Evolutionary conservation across 805 yeast genomes (phyloP).

Genomic region (Candida methanosorbosa): DNA sequence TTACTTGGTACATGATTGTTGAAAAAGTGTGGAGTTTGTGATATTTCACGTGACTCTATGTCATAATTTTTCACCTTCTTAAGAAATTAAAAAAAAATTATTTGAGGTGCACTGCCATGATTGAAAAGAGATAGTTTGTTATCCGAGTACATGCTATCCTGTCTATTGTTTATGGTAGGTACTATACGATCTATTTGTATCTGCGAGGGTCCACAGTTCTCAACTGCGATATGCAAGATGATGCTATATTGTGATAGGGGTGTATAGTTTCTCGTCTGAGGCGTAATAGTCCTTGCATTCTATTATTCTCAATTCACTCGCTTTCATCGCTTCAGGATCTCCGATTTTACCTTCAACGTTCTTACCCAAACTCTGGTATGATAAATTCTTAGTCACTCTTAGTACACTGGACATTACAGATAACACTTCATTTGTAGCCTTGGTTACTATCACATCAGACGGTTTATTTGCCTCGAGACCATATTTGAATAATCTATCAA

Average conservation of each 20-base stretch:
- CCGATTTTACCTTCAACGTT: conserved; percentile 43
- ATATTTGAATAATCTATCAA: conserved; percentile 46
- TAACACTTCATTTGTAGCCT: conserved; percentile 48
- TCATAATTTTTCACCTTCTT: too few species aligned
- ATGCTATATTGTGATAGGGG: too few species aligned
- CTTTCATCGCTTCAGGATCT: conserved; percentile 52
- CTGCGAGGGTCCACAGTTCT: too few species aligned
- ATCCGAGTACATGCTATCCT: too few species aligned
- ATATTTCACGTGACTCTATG: background rate
- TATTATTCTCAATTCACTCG: conserved; percentile 63
- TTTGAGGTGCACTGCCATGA: conserved; percentile 1
- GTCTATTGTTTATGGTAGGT: too few species aligned
- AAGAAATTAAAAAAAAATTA: too few species aligned
- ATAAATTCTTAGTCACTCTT: conserved; percentile 33
- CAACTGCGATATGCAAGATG: too few species aligned
- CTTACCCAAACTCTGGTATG: conserved; percentile 26
- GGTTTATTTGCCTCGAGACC: too few species aligned
- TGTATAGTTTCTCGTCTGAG: background rate
- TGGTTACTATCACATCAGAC: too few species aligned
- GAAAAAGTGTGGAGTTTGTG: background rate
- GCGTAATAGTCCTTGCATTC: conserved; percentile 39
- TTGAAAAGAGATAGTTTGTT: too few species aligned
- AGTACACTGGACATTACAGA: conserved; percentile 48
- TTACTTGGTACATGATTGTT: too few species aligned
- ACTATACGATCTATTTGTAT: too few species aligned